These are phyloP conservation scores for Globisporangium abappressorium DNA, from an alignment of 352 stramenopile species.

Conservation along the genomic window DNA sequence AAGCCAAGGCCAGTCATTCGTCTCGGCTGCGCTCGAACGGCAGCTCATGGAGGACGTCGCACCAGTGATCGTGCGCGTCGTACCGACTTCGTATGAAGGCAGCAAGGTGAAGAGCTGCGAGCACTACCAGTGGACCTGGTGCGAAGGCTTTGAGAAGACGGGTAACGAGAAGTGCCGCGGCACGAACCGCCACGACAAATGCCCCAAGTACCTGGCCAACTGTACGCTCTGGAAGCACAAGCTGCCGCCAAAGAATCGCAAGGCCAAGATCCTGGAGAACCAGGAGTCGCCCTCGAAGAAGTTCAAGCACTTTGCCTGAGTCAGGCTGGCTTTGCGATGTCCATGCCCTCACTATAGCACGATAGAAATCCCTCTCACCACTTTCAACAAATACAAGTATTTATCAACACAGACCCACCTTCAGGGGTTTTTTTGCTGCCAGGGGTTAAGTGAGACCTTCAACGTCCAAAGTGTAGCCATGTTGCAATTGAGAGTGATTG, in stretches of 20 bases:
- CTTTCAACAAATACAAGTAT: neutral
- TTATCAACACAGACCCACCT: neutral
- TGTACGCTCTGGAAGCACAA: conserved; percentile 87
- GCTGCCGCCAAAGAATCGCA: conserved; percentile 79
- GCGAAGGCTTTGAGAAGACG: conserved; percentile 80
- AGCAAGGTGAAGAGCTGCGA: conserved; percentile 82
- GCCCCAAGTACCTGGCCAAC: conserved; percentile 83
- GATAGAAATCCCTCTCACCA: neutral
- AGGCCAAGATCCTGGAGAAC: conserved; percentile 66
- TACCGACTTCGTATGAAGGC: conserved; percentile 66
- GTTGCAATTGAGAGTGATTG: neutral
- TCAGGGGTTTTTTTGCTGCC: neutral
- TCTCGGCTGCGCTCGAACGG: conserved; percentile 46
- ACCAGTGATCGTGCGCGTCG: conserved; percentile 73
- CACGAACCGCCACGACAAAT: conserved; percentile 85
- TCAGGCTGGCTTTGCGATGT: neutral
- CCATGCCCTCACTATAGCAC: neutral
- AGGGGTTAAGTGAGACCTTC: neutral
- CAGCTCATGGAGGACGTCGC: conserved; percentile 78
- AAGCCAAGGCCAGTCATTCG: conserved; percentile 48
- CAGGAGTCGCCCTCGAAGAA: conserved; percentile 86
- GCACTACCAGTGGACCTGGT: conserved; percentile 87
- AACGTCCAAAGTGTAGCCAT: neutral
- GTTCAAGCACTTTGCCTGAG: conserved; percentile 74
- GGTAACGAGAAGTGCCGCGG: conserved; percentile 83